A percentile compares a stretch with the other conserved stretches of the same genome.
Evolutionary conservation across 192 early-diverging fungal genomes (phyloP).

Genomic region (Tieghemiomyces parasiticus): DNA sequence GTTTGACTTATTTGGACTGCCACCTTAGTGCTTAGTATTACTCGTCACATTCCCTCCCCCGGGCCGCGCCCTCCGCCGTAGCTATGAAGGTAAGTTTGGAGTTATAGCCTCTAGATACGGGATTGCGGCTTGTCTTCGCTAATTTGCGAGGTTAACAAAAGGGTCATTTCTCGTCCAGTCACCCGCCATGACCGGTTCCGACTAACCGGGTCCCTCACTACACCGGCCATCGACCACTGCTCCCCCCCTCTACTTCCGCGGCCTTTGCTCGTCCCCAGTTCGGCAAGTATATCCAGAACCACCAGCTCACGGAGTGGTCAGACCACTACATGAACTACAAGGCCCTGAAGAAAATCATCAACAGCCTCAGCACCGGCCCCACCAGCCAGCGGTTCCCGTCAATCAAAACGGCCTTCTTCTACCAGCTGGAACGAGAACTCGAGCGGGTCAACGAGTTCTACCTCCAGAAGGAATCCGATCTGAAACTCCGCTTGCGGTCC

Average conservation of each 20-base stretch:
- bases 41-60: too few species aligned
- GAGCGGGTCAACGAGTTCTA: slow-evolving; percentile 98
- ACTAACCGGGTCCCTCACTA: not conserved
- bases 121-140: too few species aligned
- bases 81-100: not conserved
- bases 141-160: too few species aligned
- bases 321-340: slow-evolving; percentile 96
- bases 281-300: slow-evolving; percentile 93
- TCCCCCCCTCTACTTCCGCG: slow-evolving; percentile 10
- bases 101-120: not conserved
- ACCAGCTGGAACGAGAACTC: slow-evolving; percentile 91
- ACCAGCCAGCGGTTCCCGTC: slow-evolving; percentile 43
- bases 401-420: slow-evolving; percentile 94
- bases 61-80: not conserved
- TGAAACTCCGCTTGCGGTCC: slow-evolving; percentile 76
- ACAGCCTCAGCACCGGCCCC: slow-evolving; percentile 34
- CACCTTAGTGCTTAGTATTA: too few species aligned
- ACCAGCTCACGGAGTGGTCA: slow-evolving; percentile 84
- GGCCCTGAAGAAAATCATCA: slow-evolving; percentile 95
- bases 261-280: slow-evolving; percentile 40
- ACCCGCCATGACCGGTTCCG: not conserved
- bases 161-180: not conserved
- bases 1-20: too few species aligned
- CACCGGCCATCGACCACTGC: not conserved
- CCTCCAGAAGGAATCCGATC: slow-evolving; percentile 88